Conservation (phyloP, 1,284 basidiomycete genomes). For the Rhodotorula sp. region DNA sequence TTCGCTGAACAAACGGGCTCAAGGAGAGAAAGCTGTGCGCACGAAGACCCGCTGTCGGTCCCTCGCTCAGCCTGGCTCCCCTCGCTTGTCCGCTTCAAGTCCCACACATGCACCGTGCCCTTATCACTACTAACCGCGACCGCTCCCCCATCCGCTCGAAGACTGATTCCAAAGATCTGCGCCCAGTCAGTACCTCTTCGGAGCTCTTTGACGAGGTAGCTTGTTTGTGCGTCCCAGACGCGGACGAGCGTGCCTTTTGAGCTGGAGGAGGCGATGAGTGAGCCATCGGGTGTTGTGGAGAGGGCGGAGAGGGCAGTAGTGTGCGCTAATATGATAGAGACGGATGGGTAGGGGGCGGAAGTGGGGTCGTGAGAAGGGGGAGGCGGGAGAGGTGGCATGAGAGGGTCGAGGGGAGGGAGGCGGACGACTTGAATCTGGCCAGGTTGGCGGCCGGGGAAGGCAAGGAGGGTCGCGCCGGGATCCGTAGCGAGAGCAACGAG, state of each 20-base stretch:
- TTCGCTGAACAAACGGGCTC: too few species aligned
- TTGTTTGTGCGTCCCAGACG: conserved; percentile 76
- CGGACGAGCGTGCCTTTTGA: conserved; percentile 80
- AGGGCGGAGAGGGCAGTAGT: conserved; percentile 73
- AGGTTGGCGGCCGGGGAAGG: conserved; percentile 79
- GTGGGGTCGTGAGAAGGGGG: conserved; percentile 49
- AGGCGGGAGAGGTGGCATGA: conserved; percentile 57
- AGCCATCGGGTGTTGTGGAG: conserved; percentile 71
- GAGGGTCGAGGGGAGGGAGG: conserved; percentile 59
- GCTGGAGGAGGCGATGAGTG: conserved; percentile 79
- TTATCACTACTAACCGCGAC: conserved; percentile 93
- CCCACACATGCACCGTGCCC: conserved; percentile 89
- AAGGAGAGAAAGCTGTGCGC: background rate
- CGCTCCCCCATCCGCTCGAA: conserved; percentile 61
- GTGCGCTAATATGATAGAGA: conserved; percentile 80
- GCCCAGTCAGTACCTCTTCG: conserved; percentile 85
- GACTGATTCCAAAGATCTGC: conserved; percentile 78
- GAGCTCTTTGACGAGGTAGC: conserved; percentile 69
- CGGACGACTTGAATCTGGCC: conserved; percentile 89
- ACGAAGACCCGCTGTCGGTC: conserved; percentile 25
- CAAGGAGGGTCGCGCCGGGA: conserved; percentile 72
- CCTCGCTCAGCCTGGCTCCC: conserved; percentile 23
- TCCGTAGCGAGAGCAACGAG: conserved; percentile 77
- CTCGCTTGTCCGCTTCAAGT: conserved; percentile 55
- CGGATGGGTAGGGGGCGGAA: conserved; percentile 35